Evolutionary conservation across 2,329 filamentous ascomycete genomes (phyloP).

Genomic region (Scedosporium aurantiacum): DNA sequence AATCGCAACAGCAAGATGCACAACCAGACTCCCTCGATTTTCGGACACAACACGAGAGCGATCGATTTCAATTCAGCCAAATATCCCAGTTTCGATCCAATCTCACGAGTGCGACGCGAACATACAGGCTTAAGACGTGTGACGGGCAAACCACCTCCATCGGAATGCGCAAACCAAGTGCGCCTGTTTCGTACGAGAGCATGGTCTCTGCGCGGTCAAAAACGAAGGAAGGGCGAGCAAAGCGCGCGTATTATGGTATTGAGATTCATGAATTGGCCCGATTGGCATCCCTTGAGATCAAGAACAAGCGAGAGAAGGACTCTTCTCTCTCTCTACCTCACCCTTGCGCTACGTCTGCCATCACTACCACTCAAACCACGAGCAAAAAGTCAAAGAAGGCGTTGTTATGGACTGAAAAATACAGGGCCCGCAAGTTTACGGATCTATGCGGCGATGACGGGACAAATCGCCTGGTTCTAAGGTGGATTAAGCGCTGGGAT

Average conservation of each 20-base stretch:
- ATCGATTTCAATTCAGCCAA: neutral
- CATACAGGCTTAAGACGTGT: constrained; percentile 39
- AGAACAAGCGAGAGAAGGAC: constrained; percentile 12
- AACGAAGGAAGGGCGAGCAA: constrained; percentile 56
- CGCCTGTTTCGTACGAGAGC: constrained; percentile 47
- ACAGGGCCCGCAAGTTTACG: constrained; percentile 81
- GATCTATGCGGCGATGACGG: constrained; percentile 91
- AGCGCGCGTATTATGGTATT: constrained; percentile 79
- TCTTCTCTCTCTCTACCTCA: neutral
- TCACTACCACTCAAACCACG: constrained; percentile 1
- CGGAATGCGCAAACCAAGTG: constrained; percentile 36
- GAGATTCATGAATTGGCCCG: constrained; percentile 78
- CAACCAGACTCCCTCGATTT: neutral
- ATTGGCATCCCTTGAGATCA: constrained; percentile 51
- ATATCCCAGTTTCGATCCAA: neutral
- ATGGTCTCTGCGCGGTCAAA: constrained; percentile 58
- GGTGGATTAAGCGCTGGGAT: constrained; percentile 94
- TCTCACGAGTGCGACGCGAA: constrained; percentile 9
- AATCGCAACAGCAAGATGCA: neutral
- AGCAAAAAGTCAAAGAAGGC: constrained; percentile 35
- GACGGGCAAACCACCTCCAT: constrained; percentile 46
- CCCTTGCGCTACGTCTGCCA: neutral
- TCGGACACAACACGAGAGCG: neutral
- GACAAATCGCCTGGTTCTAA: constrained; percentile 79
- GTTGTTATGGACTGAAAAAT: constrained; percentile 93